A percentile compares a stretch with the other conserved stretches of the same genome.
Conservation (phyloP, 306 rosid species). For the Medicago arabica region DNA sequence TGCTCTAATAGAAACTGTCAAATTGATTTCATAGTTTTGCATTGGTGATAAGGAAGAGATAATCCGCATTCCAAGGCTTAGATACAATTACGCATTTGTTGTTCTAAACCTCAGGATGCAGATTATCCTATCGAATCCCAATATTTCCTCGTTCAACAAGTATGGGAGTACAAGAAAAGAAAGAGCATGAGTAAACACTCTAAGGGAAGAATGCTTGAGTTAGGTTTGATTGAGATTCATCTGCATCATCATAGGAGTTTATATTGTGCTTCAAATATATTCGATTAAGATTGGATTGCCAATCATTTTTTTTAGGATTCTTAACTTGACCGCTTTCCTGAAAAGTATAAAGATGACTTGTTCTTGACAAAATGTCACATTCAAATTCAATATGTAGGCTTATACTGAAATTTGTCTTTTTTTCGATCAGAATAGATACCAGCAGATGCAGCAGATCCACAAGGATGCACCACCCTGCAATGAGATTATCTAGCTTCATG, state of each 20-base stretch:
- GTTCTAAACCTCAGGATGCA: conserved; percentile 53
- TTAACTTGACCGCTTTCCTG: background rate
- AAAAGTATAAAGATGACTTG: background rate
- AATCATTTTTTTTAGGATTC: background rate
- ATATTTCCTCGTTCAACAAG: background rate
- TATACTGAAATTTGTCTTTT: background rate
- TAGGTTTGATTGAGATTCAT: background rate
- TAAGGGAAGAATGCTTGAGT: conserved; percentile 24
- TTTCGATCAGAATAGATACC: background rate
- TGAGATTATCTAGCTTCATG: background rate
- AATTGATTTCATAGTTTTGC: background rate
- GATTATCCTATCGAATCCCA: conserved; percentile 3
- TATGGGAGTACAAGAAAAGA: background rate
- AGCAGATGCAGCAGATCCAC: background rate
- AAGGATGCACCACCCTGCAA: background rate
- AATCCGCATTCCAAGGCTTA: background rate
- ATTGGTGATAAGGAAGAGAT: conserved; percentile 14
- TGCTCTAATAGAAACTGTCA: background rate
- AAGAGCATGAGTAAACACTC: conserved; percentile 4
- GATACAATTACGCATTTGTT: conserved; percentile 15
- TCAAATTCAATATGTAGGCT: background rate
- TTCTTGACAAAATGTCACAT: background rate
- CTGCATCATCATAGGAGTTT: background rate
- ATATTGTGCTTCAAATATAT: background rate
- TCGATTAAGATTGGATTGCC: background rate